A percentile compares a stretch with the other conserved stretches of the same genome.
These are phyloP conservation scores for Handroanthus guayacan DNA, from an alignment of 257 asterid genomes.

Conservation along the genomic window DNA sequence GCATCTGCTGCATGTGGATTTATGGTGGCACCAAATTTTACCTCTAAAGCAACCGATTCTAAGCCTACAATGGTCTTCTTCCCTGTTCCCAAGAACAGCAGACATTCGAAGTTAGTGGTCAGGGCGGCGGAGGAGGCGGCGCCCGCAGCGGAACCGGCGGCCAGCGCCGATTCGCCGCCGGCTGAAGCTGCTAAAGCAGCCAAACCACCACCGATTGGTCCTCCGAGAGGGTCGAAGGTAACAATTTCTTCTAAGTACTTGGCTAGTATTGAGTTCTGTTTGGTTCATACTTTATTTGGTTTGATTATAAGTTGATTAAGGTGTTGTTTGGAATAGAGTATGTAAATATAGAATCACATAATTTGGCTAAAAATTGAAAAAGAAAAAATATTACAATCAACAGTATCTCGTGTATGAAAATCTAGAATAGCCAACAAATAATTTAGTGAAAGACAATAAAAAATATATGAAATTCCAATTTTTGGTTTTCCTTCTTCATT, in stretches of 20 bases:
- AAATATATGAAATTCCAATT: no score
- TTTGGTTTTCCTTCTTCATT: no score
- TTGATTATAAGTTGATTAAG: neutral
- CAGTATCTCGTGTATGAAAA: no score
- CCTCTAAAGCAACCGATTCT: slow-evolving; percentile 31
- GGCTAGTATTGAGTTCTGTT: neutral
- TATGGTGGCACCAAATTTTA: slow-evolving; percentile 47
- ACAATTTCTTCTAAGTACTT: neutral
- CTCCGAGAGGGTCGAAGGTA: slow-evolving; percentile 77
- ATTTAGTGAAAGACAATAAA: no score
- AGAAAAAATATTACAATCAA: no score
- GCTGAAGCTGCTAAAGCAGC: slow-evolving; percentile 47
- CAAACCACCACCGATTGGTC: slow-evolving; percentile 76
- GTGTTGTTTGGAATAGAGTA: no score
- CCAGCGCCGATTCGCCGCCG: slow-evolving; percentile 21
- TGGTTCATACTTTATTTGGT: neutral
- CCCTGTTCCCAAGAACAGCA: slow-evolving; percentile 38
- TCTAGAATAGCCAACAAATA: no score
- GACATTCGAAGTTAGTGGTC: slow-evolving; percentile 52
- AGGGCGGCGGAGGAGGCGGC: slow-evolving; percentile 51
- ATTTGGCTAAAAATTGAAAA: no score
- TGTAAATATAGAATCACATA: no score
- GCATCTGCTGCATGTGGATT: slow-evolving; percentile 58
- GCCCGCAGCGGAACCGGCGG: slow-evolving; percentile 17
- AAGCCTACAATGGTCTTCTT: slow-evolving; percentile 39